Evolutionary conservation across 2,329 filamentous ascomycete genomes (phyloP).

Genomic region (Xylaria polymorpha): DNA sequence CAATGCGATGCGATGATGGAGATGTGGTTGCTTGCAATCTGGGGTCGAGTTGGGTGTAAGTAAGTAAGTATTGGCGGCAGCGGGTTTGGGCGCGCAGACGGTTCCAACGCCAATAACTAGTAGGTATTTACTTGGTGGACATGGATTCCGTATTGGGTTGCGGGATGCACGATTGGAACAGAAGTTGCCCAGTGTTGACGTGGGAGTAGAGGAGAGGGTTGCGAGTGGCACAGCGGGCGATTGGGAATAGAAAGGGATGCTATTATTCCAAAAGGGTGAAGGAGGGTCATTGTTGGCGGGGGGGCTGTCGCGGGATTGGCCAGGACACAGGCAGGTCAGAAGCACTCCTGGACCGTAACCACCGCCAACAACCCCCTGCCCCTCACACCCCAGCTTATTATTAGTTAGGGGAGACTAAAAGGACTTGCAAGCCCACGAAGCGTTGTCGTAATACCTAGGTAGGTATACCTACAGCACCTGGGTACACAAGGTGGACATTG

Average conservation of each 20-base stretch:
- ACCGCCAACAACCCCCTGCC: slow-evolving; percentile 30
- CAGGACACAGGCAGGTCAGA: slow-evolving; percentile 15
- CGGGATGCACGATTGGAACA: slow-evolving; percentile 28
- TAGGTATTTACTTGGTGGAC: slow-evolving; percentile 22
- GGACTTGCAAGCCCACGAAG: neutral
- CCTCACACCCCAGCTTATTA: slow-evolving; percentile 27
- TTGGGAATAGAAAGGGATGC: slow-evolving; percentile 39
- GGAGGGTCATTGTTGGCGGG: slow-evolving; percentile 36
- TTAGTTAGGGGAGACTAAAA: slow-evolving; percentile 18
- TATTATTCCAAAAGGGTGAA: slow-evolving; percentile 39
- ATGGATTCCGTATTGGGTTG: slow-evolving; percentile 25
- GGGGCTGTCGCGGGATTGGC: slow-evolving; percentile 37
- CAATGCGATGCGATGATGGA: slow-evolving; percentile 16
- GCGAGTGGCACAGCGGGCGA: slow-evolving; percentile 32
- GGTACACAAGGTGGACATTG: too few species aligned
- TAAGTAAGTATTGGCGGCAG: slow-evolving; percentile 6
- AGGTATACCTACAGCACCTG: neutral
- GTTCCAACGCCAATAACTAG: slow-evolving; percentile 12
- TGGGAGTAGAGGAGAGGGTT: slow-evolving; percentile 31
- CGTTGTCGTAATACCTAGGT: neutral
- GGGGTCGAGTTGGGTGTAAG: slow-evolving; percentile 14
- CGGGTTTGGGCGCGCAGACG: slow-evolving; percentile 25
- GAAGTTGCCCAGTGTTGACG: slow-evolving; percentile 19
- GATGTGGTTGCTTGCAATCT: slow-evolving; percentile 21
- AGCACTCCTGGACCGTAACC: slow-evolving; percentile 29